A percentile compares a stretch with the other conserved stretches of the same genome.
phyloP scores from a whole-genome alignment of 768 basidiomycete species.

The Boletus rex-veris region DNA sequence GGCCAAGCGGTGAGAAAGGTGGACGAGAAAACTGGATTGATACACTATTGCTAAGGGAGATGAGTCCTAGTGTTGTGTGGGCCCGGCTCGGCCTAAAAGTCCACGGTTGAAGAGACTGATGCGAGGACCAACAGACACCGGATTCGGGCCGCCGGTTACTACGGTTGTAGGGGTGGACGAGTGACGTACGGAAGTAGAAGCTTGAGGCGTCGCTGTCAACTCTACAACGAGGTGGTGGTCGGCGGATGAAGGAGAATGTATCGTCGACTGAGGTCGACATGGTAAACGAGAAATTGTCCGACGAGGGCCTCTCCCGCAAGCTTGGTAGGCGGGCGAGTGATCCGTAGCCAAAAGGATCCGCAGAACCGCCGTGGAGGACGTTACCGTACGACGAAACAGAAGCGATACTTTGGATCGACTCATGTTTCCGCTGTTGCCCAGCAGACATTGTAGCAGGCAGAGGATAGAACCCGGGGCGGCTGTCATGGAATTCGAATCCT shows the following conservation, averaged over 20 bases:
- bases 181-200: conserved; percentile 56
- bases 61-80: no score
- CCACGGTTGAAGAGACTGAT: conserved; percentile 66
- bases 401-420: conserved; percentile 69
- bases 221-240: conserved; percentile 42
- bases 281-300: conserved; percentile 57
- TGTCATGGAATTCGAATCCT: conserved; percentile 68
- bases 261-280: conserved; percentile 59
- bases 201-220: conserved; percentile 76
- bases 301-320: conserved; percentile 50
- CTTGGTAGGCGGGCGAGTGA: conserved; percentile 37
- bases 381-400: conserved; percentile 78
- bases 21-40: no score
- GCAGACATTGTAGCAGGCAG: conserved; percentile 40
- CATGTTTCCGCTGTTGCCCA: conserved; percentile 43
- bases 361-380: conserved; percentile 56
- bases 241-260: conserved; percentile 62
- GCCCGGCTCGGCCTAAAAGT: no score
- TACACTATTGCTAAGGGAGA: no score
- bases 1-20: no score
- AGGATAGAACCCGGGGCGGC: conserved; percentile 66
- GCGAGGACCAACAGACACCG: conserved; percentile 58
- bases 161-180: conserved; percentile 37
- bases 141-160: conserved; percentile 65
- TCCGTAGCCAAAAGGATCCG: conserved; percentile 75